These are phyloP conservation scores for Endothia cerciana DNA, from an alignment of 2,329 filamentous ascomycete species.

Conservation along the genomic window DNA sequence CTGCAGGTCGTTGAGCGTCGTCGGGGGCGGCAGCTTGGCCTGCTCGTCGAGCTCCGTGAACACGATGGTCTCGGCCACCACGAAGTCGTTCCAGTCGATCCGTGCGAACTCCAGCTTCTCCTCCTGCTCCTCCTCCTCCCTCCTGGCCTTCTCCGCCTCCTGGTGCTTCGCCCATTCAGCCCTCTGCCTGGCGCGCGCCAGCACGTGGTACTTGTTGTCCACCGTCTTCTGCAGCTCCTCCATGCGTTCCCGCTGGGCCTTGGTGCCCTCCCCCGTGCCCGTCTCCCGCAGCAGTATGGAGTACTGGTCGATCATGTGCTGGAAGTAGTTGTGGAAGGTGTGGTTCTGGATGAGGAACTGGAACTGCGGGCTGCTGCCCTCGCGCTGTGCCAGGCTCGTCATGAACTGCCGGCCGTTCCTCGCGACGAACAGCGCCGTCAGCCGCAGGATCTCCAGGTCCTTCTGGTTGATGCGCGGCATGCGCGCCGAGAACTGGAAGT, in stretches of 20 bases:
- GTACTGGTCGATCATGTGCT: constrained; percentile 90
- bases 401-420: constrained; percentile 92
- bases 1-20: constrained; percentile 87
- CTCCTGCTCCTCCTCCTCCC: constrained; percentile 84
- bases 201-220: constrained; percentile 76
- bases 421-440: constrained; percentile 90
- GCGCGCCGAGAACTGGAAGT: constrained; percentile 91
- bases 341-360: constrained; percentile 95
- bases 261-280: constrained; percentile 68
- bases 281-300: constrained; percentile 73
- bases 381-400: constrained; percentile 85
- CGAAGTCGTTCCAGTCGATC: constrained; percentile 98
- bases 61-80: constrained; percentile 90
- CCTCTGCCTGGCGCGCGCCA: constrained; percentile 80
- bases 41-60: constrained; percentile 90
- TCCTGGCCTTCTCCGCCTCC: constrained; percentile 82
- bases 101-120: constrained; percentile 77
- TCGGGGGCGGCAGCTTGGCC: constrained; percentile 83
- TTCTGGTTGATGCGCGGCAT: constrained; percentile 98
- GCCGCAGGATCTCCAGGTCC: constrained; percentile 73
- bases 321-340: constrained; percentile 95
- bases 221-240: constrained; percentile 75
- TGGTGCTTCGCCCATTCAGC: constrained; percentile 87
- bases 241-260: constrained; percentile 72
- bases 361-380: constrained; percentile 91